phyloP scores from a whole-genome alignment of 495 filamentous ascomycete species.

The Podospora didyma region DNA sequence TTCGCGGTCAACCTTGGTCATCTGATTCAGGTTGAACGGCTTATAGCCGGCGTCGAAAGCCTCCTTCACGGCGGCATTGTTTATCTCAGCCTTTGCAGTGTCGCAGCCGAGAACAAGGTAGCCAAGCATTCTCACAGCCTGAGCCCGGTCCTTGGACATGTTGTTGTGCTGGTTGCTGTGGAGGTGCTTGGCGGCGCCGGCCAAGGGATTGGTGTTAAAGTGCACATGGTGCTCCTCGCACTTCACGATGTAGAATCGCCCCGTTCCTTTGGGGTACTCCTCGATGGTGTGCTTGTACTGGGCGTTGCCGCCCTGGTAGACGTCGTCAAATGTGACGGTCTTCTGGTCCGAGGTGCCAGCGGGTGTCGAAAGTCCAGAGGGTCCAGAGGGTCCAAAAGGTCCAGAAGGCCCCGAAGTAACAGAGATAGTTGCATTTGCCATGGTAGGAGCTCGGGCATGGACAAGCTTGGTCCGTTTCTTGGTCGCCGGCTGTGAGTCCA shows the following conservation, averaged over 20 bases:
- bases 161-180: conserved; percentile 31
- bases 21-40: conserved; percentile 24
- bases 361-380: no score
- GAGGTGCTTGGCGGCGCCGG: conserved; percentile 42
- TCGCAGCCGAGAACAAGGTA: conserved; percentile 33
- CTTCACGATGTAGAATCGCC: conserved; percentile 37
- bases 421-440: no score
- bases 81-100: conserved; percentile 17
- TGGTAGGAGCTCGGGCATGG: not conserved
- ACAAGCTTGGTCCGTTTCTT: not conserved
- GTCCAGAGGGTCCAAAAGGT: no score
- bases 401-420: no score
- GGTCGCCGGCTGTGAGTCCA: not conserved
- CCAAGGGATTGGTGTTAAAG: conserved; percentile 35
- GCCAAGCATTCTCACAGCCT: conserved; percentile 33
- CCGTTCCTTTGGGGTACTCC: conserved; percentile 27
- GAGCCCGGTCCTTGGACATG: conserved; percentile 25
- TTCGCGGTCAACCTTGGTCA: conserved; percentile 12
- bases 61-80: conserved; percentile 31
- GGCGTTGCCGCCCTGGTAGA: conserved; percentile 33
- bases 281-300: conserved; percentile 38
- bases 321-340: conserved; percentile 37
- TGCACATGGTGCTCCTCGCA: conserved; percentile 41
- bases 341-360: conserved; percentile 1
- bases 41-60: conserved; percentile 30